These are phyloP conservation scores for Leptodermis oblonga DNA, from an alignment of 257 asterid genomes.

Conservation along the genomic window DNA sequence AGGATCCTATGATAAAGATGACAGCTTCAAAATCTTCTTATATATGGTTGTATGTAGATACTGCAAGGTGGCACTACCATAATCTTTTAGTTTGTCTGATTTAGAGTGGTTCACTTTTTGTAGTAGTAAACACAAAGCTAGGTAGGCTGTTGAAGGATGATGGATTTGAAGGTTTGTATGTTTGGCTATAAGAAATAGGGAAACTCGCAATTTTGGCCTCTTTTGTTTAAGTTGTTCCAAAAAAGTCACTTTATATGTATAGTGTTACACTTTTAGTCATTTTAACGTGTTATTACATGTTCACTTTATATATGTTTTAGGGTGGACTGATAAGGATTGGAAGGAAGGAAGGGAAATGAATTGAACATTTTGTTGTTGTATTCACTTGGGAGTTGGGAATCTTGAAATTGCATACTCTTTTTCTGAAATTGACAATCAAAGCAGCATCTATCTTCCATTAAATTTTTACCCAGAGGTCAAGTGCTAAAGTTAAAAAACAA, in stretches of 20 bases:
- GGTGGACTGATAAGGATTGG: neutral
- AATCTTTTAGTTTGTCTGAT: neutral
- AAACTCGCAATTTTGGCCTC: neutral
- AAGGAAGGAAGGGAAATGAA: neutral
- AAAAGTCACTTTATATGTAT: too few relatives aligned
- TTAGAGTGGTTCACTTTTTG: neutral
- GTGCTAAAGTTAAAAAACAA: neutral
- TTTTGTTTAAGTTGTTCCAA: too few relatives aligned
- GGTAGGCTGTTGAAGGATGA: constrained; percentile 1
- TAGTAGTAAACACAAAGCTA: neutral
- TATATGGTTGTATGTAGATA: neutral
- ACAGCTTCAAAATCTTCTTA: neutral
- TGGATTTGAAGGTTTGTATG: neutral
- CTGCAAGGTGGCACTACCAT: neutral
- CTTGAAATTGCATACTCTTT: neutral
- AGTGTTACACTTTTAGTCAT: too few relatives aligned
- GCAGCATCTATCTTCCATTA: neutral
- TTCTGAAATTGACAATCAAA: neutral
- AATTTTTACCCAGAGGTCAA: neutral
- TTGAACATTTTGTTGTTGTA: neutral
- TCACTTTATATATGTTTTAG: neutral
- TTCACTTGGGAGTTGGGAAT: neutral
- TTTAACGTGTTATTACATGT: neutral
- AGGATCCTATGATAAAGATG: constrained; percentile 16
- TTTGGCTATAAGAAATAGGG: neutral